Percentiles rank a stretch among this genome's conserved stretches.
phyloP scores from a whole-genome alignment of 768 basidiomycete genomes.

The Suillus cothurnatus region DNA sequence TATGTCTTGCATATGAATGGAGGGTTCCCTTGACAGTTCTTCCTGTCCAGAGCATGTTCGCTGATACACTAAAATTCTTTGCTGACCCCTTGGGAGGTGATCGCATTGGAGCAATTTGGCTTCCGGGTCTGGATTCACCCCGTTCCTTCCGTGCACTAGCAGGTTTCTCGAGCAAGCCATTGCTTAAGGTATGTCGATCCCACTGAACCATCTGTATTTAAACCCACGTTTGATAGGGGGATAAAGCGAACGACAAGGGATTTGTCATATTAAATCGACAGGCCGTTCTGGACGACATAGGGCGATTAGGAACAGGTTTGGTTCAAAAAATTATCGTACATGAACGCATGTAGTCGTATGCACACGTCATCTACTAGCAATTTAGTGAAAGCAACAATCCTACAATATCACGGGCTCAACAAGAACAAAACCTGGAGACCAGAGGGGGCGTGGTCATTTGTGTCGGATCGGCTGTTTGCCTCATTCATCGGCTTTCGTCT shows the following conservation, averaged over 20 bases:
- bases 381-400: not conserved
- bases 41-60: constrained; percentile 59
- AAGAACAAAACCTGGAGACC: not conserved
- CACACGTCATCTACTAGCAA: not conserved
- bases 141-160: constrained; percentile 80
- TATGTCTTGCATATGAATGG: constrained; percentile 31
- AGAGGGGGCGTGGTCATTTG: not conserved
- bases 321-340: constrained; percentile 47
- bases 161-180: constrained; percentile 74
- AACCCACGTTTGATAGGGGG: constrained; percentile 20
- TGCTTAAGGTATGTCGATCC: constrained; percentile 30
- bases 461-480: not conserved
- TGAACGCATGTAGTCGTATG: constrained; percentile 10
- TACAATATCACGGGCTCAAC: not conserved
- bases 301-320: constrained; percentile 71
- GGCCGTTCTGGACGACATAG: constrained; percentile 73
- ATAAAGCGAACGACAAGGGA: constrained; percentile 52
- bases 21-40: constrained; percentile 4
- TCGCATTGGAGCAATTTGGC: constrained; percentile 84
- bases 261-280: constrained; percentile 67
- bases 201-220: not conserved
- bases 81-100: constrained; percentile 81
- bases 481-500: too few species aligned
- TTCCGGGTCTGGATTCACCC: constrained; percentile 62
- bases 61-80: constrained; percentile 82